Percentiles rank a stretch among this genome's conserved stretches.
These are phyloP conservation scores for Scheffersomyces quercinus DNA, from an alignment of 1,139 yeast species.

Conservation along the genomic window DNA sequence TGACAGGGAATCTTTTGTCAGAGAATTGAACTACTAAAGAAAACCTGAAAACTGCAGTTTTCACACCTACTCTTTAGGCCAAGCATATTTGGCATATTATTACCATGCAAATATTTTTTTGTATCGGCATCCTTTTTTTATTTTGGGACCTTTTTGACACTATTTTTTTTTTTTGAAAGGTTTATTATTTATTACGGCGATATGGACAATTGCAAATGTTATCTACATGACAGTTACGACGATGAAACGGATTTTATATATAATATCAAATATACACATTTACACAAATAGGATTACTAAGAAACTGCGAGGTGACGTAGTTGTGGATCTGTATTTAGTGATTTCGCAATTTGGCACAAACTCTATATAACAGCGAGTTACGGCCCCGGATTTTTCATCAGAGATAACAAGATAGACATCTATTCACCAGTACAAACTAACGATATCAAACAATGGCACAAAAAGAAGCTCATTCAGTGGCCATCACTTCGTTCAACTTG, in stretches of 20 bases:
- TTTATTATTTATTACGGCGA: no score
- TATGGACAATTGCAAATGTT: no score
- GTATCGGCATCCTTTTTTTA: not conserved
- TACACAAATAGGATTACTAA: no score
- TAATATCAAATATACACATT: no score
- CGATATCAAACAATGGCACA: not conserved
- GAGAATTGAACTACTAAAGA: constrained; percentile 3
- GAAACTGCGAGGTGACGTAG: no score
- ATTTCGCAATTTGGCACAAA: no score
- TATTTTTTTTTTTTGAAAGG: no score
- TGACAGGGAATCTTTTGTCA: not conserved
- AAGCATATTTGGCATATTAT: not conserved
- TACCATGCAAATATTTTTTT: not conserved
- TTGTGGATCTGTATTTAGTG: no score
- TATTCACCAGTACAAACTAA: no score
- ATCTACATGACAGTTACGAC: not conserved
- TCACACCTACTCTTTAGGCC: not conserved
- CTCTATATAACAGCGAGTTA: no score
- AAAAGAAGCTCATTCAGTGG: constrained; percentile 15
- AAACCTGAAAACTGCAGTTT: not conserved
- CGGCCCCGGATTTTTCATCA: no score
- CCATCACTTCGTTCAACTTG: constrained; percentile 49
- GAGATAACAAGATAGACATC: no score
- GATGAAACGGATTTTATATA: not conserved
- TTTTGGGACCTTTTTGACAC: not conserved